Percentiles rank a stretch among this genome's conserved stretches.
These are phyloP conservation scores for Straminergon stramineum DNA, from an alignment of 225 moss, liverwort and hornwort genomes.

Conservation along the genomic window DNA sequence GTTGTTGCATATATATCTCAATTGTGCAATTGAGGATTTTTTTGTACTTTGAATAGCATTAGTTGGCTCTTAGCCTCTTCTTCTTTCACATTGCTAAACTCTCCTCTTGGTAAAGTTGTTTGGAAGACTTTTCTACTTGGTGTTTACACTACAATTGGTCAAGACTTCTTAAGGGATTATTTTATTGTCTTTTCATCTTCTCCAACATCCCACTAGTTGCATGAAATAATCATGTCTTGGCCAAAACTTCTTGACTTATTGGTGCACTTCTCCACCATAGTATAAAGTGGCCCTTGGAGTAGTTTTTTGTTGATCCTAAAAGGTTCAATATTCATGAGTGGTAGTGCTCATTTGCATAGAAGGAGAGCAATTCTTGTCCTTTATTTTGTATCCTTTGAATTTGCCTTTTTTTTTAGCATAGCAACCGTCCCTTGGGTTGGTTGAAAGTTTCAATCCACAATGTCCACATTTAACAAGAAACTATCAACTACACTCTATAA, in stretches of 20 bases:
- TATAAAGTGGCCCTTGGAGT: background rate
- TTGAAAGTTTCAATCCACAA: background rate
- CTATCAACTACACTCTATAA: background rate
- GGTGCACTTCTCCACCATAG: background rate
- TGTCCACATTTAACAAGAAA: background rate
- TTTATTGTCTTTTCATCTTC: background rate
- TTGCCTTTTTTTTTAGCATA: accelerated
- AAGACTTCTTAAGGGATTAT: background rate
- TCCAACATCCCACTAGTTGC: background rate
- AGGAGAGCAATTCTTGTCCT: no score
- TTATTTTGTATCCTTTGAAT: background rate
- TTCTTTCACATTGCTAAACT: background rate
- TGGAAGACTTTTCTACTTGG: accelerated
- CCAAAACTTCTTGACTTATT: background rate
- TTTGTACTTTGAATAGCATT: background rate
- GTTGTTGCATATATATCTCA: background rate
- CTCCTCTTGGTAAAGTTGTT: background rate
- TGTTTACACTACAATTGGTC: accelerated
- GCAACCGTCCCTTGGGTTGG: background rate
- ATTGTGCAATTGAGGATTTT: accelerated
- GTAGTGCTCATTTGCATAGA: background rate
- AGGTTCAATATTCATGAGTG: accelerated
- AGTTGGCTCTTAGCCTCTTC: background rate
- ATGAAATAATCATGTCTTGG: background rate
- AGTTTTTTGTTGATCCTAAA: accelerated